Percentiles rank a stretch among this genome's conserved stretches.
These are phyloP conservation scores for Hymenoscyphus salicellus DNA, from an alignment of 2,329 filamentous ascomycete species.

Conservation along the genomic window DNA sequence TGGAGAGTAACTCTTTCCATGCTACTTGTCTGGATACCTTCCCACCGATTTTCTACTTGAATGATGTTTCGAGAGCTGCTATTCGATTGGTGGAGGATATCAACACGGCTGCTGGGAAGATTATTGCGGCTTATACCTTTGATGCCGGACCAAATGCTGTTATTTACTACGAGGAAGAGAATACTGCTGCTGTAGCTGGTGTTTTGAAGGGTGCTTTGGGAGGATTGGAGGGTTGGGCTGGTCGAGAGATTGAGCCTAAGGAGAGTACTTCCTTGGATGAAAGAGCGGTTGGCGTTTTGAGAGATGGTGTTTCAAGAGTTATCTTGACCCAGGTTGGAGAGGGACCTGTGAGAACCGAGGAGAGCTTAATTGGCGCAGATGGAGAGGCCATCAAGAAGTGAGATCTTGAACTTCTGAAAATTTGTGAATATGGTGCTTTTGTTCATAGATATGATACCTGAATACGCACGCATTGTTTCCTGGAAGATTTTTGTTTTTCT, in stretches of 20 bases:
- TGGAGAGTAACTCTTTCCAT: slow-evolving; percentile 96
- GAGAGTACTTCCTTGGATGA: slow-evolving; percentile 60
- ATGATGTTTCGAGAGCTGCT: slow-evolving; percentile 84
- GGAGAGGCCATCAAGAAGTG: slow-evolving; percentile 43
- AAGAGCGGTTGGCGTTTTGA: slow-evolving; percentile 62
- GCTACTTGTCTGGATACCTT: slow-evolving; percentile 91
- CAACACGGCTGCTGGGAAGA: slow-evolving; percentile 74
- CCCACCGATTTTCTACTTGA: slow-evolving; percentile 98
- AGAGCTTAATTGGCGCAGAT: slow-evolving; percentile 69
- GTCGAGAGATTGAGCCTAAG: slow-evolving; percentile 49
- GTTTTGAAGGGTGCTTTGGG: slow-evolving; percentile 68
- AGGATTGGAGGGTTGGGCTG: slow-evolving; percentile 69
- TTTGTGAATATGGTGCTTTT: not conserved
- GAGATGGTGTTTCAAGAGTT: slow-evolving; percentile 79
- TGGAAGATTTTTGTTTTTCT: too few species aligned
- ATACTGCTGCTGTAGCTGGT: slow-evolving; percentile 70
- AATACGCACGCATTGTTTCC: not conserved
- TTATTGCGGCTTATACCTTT: slow-evolving; percentile 91
- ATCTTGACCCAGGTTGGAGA: slow-evolving; percentile 91
- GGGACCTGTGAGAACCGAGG: slow-evolving; percentile 76
- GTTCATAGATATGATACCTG: slow-evolving; percentile 1
- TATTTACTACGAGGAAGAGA: slow-evolving; percentile 86
- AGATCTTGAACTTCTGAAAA: not conserved
- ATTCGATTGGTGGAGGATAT: slow-evolving; percentile 86
- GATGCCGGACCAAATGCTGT: slow-evolving; percentile 97